Evolutionary conservation across 2,329 filamentous ascomycete genomes (phyloP).

Genomic region (Ophiostoma himal-ulmi): DNA sequence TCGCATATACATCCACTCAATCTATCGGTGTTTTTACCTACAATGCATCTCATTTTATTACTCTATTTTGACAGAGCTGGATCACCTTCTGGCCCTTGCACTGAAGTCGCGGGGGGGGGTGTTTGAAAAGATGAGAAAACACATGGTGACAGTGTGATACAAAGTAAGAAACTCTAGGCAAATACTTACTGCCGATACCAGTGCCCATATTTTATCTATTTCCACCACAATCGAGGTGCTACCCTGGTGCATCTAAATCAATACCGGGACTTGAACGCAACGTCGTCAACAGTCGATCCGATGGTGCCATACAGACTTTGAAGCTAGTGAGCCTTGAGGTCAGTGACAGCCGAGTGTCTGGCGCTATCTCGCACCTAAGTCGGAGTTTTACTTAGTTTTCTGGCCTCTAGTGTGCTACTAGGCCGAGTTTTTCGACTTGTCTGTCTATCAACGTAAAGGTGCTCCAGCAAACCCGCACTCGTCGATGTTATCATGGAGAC

Average conservation of each 20-base stretch:
- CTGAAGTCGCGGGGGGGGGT: neutral
- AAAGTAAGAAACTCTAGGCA: neutral
- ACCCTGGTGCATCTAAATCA: neutral
- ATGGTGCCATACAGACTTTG: slow-evolving; percentile 17
- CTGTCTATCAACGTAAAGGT: neutral
- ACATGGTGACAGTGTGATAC: neutral
- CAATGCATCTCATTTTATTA: too few species aligned
- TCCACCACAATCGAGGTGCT: neutral
- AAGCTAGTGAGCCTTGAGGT: neutral
- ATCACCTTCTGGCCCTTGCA: neutral
- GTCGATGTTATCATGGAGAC: slow-evolving; percentile 16
- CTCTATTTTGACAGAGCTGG: neutral
- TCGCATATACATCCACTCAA: neutral
- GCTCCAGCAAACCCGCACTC: neutral
- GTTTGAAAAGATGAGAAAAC: neutral
- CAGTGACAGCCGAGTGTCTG: neutral
- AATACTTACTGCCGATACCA: neutral
- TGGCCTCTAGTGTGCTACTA: neutral
- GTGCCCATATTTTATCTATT: too few species aligned
- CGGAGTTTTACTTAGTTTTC: neutral
- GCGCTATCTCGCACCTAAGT: neutral
- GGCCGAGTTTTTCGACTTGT: neutral
- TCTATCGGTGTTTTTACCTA: too few species aligned
- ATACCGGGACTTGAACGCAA: neutral
- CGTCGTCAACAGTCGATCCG: slow-evolving; percentile 19